Evolutionary conservation across 441 rosid genomes (phyloP).

Genomic region (Eruca vesicaria): DNA sequence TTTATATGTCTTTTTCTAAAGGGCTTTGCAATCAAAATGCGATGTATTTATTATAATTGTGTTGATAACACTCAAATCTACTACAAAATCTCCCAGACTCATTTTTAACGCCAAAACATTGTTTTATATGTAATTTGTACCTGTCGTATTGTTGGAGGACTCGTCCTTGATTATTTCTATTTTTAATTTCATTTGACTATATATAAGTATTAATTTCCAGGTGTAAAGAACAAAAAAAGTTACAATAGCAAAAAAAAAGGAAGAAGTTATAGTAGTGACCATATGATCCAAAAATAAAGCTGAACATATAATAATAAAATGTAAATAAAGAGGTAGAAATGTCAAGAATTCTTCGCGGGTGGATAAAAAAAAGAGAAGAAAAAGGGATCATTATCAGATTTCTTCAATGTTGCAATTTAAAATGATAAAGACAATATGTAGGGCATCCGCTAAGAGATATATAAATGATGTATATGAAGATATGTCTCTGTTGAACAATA

Average conservation of each 20-base stretch:
- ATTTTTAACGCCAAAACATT: too few relatives aligned
- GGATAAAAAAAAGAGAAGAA: conserved; percentile 19
- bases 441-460: conserved; percentile 23
- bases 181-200: neutral
- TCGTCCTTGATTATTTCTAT: too few relatives aligned
- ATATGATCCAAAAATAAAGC: conserved; percentile 32
- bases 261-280: conserved; percentile 13
- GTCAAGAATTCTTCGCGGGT: conserved; percentile 34
- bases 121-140: too few relatives aligned
- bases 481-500: too few relatives aligned
- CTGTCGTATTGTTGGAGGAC: neutral
- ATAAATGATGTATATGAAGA: conserved; percentile 21
- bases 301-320: conserved; percentile 20
- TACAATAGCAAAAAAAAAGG: too few relatives aligned
- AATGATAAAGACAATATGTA: conserved; percentile 16
- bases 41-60: neutral
- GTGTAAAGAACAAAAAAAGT: conserved; percentile 11
- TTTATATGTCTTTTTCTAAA: neutral
- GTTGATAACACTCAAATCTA: neutral
- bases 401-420: conserved; percentile 24
- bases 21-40: neutral
- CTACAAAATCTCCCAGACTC: too few relatives aligned
- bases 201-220: neutral
- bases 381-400: conserved; percentile 24
- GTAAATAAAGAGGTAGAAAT: conserved; percentile 35